Conservation (phyloP, 305 asterid species). For the Withania somnifera region DNA sequence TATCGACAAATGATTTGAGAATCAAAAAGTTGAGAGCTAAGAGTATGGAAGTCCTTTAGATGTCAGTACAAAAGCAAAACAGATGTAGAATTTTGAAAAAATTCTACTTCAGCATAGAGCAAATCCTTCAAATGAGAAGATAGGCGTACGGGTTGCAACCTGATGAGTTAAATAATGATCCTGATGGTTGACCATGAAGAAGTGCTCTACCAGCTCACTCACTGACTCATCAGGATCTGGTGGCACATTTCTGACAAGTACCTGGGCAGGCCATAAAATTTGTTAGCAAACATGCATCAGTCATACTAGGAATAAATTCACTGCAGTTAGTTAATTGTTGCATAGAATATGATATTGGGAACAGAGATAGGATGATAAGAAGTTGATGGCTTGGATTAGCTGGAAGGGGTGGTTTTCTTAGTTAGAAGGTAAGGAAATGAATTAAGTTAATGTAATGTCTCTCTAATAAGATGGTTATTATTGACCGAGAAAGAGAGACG, state of each 20-base stretch:
- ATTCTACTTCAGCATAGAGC: not conserved
- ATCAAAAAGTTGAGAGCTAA: not conserved
- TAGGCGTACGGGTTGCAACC: constrained; percentile 23
- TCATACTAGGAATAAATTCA: not conserved
- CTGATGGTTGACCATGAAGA: constrained; percentile 97
- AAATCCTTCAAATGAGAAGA: not conserved
- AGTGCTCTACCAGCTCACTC: constrained; percentile 82
- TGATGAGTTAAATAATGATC: constrained; percentile 85
- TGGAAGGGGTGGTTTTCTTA: not conserved
- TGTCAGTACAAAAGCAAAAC: not conserved
- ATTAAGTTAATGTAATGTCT: not conserved
- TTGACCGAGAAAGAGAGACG: not conserved
- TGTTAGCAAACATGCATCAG: constrained; percentile 8
- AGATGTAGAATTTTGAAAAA: not conserved
- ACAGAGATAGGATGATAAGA: not conserved
- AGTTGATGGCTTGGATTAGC: not conserved
- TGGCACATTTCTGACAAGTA: constrained; percentile 88
- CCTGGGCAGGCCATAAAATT: constrained; percentile 36
- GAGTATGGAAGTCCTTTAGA: not conserved
- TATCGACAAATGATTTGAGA: not conserved
- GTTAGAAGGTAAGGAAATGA: not conserved
- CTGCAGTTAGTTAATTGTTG: not conserved
- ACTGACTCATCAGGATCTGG: constrained; percentile 89
- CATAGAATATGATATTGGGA: not conserved
- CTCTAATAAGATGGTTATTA: not conserved